A percentile compares a stretch with the other conserved stretches of the same genome.
phyloP scores from a whole-genome alignment of 1,284 basidiomycete genomes.

The Neotropicomus parvogracilis region DNA sequence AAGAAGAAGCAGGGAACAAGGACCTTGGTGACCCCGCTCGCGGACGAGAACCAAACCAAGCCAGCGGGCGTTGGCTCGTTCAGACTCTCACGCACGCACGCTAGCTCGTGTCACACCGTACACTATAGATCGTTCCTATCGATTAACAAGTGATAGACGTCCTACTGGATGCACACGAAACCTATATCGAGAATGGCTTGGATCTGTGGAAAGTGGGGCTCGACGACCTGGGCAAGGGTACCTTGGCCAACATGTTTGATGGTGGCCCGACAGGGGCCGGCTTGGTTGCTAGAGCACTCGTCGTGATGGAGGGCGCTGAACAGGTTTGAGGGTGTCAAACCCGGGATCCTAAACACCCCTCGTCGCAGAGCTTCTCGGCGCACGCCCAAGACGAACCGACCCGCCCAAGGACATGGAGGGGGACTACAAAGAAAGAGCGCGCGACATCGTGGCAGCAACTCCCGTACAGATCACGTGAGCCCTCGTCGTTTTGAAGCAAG shows the following conservation, averaged over 20 bases:
- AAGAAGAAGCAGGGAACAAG: constrained; percentile 24
- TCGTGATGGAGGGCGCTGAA: too few species aligned
- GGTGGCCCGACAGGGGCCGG: too few species aligned
- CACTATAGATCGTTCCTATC: constrained; percentile 23
- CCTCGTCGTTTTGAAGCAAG: constrained; percentile 8
- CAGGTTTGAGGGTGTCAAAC: too few species aligned
- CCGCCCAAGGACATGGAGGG: background rate
- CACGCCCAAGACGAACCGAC: too few species aligned
- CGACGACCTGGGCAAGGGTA: too few species aligned
- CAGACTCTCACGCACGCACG: constrained; percentile 24
- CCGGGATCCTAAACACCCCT: background rate
- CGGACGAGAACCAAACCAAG: constrained; percentile 24
- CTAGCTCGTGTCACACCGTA: constrained; percentile 5
- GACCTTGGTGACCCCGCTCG: constrained; percentile 19
- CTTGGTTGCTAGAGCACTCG: too few species aligned
- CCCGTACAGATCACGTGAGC: constrained; percentile 21
- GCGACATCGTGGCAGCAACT: background rate
- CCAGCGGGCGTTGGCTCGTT: background rate
- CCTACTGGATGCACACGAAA: too few species aligned
- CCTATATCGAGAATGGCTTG: too few species aligned
- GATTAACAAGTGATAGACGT: constrained; percentile 5
- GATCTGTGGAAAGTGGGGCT: too few species aligned
- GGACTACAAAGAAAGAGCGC: too few species aligned
- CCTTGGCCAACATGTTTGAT: too few species aligned
- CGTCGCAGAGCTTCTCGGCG: too few species aligned